Percentiles rank a stretch among this genome's conserved stretches.
phyloP scores from a whole-genome alignment of 495 filamentous ascomycete genomes.

The Aspergillus saccharolyticus region DNA sequence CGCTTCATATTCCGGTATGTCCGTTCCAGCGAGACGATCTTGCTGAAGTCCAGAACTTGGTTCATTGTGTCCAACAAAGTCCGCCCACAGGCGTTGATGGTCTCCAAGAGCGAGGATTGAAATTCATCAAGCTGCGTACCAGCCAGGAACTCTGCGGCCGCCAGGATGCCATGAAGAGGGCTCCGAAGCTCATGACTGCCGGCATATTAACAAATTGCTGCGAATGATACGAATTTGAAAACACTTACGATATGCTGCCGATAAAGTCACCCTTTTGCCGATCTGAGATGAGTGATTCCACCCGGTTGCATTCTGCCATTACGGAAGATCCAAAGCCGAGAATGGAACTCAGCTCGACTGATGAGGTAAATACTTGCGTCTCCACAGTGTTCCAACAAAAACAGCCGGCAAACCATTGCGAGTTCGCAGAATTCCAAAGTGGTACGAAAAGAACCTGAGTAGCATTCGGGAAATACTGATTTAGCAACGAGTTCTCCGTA shows the following conservation, averaged over 20 bases:
- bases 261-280: constrained; percentile 71
- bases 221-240: neutral
- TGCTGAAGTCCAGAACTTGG: constrained; percentile 69
- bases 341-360: constrained; percentile 46
- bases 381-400: constrained; percentile 56
- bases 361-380: constrained; percentile 37
- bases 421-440: constrained; percentile 63
- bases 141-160: constrained; percentile 61
- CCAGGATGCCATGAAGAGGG: constrained; percentile 72
- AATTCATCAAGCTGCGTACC: constrained; percentile 45
- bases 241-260: constrained; percentile 58
- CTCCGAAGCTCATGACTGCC: constrained; percentile 69
- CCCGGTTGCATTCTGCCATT: constrained; percentile 63
- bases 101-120: constrained; percentile 63
- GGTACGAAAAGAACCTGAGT: constrained; percentile 49
- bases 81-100: constrained; percentile 67
- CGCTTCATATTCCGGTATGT: constrained; percentile 38
- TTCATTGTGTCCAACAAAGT: constrained; percentile 77
- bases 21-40: constrained; percentile 55
- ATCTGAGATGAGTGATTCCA: constrained; percentile 55
- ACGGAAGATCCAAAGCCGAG: constrained; percentile 61
- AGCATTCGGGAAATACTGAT: constrained; percentile 42
- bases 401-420: constrained; percentile 64
- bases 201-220: constrained; percentile 17
- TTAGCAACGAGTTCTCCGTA: constrained; percentile 39